Percentiles rank a stretch among this genome's conserved stretches.
Evolutionary conservation across 2,329 filamentous ascomycete species (phyloP).

Genomic region (Hymenoscyphus albidus): DNA sequence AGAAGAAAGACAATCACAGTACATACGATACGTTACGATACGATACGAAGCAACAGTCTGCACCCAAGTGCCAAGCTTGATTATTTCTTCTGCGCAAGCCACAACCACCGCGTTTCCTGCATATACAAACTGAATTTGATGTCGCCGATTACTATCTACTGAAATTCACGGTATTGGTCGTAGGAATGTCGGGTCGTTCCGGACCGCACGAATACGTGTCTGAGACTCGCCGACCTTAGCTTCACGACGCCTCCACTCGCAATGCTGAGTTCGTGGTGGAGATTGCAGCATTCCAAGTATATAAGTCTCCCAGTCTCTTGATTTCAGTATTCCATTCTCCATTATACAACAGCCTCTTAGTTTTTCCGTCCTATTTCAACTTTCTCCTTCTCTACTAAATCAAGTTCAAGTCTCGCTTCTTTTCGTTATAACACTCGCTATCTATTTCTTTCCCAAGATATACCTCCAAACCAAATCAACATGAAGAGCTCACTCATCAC

Average conservation of each 20-base stretch:
- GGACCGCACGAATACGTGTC: not conserved
- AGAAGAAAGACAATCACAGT: not conserved
- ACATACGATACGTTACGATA: not conserved
- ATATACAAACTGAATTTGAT: not conserved
- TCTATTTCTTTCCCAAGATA: not conserved
- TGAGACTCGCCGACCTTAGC: not conserved
- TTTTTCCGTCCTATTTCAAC: not conserved
- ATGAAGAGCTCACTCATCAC: constrained; percentile 9
- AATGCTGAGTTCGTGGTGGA: not conserved
- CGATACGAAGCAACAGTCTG: not conserved
- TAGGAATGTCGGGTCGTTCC: not conserved
- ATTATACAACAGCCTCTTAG: not conserved
- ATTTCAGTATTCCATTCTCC: not conserved
- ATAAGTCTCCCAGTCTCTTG: not conserved
- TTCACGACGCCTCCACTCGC: not conserved
- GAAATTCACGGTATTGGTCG: not conserved
- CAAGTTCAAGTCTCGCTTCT: not conserved
- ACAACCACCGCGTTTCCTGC: not conserved
- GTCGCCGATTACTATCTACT: not conserved
- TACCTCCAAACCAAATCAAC: not conserved
- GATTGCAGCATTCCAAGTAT: not conserved
- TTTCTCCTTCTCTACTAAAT: not conserved
- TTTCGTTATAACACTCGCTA: not conserved
- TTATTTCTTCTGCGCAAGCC: not conserved
- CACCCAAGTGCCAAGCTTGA: not conserved